A percentile compares a stretch with the other conserved stretches of the same genome.
These are phyloP conservation scores for Skeletonema potamos DNA, from an alignment of 108 stramenopile genomes.

Conservation along the genomic window DNA sequence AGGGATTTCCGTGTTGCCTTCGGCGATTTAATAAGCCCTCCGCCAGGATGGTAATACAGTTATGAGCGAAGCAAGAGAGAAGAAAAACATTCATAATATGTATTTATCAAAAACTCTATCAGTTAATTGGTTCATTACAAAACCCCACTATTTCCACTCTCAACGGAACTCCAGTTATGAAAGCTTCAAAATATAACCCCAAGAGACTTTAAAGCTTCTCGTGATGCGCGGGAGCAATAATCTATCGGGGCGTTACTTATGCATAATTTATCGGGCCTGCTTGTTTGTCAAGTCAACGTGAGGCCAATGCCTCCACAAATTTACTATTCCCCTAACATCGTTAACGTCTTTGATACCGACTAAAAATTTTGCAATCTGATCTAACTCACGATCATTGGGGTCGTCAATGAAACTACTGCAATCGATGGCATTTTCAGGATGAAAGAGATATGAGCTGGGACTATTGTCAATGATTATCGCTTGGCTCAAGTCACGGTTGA, in stretches of 20 bases:
- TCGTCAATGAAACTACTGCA: conserved; percentile 97
- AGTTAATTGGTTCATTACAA: background rate
- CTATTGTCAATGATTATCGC: conserved; percentile 98
- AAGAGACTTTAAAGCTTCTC: background rate
- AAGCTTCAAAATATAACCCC: background rate
- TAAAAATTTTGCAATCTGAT: conserved; percentile 92
- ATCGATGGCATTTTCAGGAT: conserved; percentile 98
- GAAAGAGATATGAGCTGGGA: conserved; percentile 95
- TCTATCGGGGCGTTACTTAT: background rate
- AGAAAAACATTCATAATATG: too few species aligned
- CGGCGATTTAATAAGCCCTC: background rate
- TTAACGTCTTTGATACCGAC: conserved; percentile 71
- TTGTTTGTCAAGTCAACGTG: conserved; percentile 54
- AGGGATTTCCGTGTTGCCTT: background rate
- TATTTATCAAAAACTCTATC: background rate
- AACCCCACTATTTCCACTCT: background rate
- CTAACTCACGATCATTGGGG: conserved; percentile 88
- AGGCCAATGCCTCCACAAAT: conserved; percentile 90
- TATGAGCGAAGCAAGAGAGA: background rate
- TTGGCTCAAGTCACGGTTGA: conserved; percentile 84
- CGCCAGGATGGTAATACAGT: background rate
- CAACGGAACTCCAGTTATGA: background rate
- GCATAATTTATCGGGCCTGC: conserved; percentile 1
- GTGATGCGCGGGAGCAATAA: background rate
- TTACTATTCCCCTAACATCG: conserved; percentile 78